These are phyloP conservation scores for Steccherinum ochraceum DNA, from an alignment of 768 basidiomycete genomes.

Conservation along the genomic window DNA sequence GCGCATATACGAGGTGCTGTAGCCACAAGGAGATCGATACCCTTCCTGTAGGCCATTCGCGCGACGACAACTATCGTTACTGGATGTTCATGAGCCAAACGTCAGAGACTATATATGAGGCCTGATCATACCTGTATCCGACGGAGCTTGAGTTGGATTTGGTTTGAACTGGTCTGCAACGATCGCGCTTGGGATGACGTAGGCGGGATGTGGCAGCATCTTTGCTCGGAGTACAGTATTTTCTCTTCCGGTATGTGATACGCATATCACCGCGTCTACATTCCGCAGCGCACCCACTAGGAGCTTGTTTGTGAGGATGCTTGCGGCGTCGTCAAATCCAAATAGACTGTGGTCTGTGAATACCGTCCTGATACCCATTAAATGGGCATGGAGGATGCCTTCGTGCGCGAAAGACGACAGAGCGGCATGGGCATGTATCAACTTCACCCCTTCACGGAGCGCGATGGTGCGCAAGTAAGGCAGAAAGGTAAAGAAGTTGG, in stretches of 20 bases:
- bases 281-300: constrained; percentile 81
- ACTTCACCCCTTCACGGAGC: constrained; percentile 74
- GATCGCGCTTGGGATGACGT: constrained; percentile 92
- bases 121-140: constrained; percentile 12
- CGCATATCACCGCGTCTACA: constrained; percentile 92
- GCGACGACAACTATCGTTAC: constrained; percentile 91
- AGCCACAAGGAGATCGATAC: constrained; percentile 91
- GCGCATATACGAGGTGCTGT: constrained; percentile 87
- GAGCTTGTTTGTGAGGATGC: constrained; percentile 95
- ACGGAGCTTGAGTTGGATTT: constrained; percentile 18
- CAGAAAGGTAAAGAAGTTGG: constrained; percentile 87
- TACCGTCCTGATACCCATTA: constrained; percentile 83
- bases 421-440: constrained; percentile 90
- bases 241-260: constrained; percentile 97
- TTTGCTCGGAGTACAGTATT: constrained; percentile 90
- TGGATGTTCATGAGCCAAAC: constrained; percentile 24
- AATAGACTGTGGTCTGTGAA: constrained; percentile 98
- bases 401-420: constrained; percentile 90
- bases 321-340: constrained; percentile 94
- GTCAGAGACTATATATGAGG: constrained; percentile 1
- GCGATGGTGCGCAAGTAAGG: constrained; percentile 90
- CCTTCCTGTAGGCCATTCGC: constrained; percentile 91
- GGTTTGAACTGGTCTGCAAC: constrained; percentile 86
- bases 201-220: constrained; percentile 58
- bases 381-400: constrained; percentile 82